These are phyloP conservation scores for Neospora caninum DNA, from an alignment of 169 alveolate species.

Conservation along the genomic window DNA sequence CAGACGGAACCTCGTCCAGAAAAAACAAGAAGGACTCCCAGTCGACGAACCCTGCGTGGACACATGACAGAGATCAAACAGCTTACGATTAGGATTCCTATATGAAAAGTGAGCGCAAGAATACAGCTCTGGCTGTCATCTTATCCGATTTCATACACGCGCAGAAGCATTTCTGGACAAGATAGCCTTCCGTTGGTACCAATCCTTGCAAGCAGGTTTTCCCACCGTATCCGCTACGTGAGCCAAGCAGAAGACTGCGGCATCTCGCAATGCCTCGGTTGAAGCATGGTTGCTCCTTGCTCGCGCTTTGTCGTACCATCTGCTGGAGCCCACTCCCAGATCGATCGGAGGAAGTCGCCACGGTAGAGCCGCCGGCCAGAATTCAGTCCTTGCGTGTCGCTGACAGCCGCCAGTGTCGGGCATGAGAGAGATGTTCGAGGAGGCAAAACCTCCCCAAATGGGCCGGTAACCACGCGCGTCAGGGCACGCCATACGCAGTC, in stretches of 20 bases:
- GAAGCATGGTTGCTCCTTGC: no score
- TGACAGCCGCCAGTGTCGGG: background rate
- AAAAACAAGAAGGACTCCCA: slow-evolving; percentile 51
- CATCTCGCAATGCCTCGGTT: no score
- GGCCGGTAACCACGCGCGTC: background rate
- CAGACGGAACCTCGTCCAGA: slow-evolving; percentile 41
- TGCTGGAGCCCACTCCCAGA: slow-evolving; percentile 62
- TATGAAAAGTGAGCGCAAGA: background rate
- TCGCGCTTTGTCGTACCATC: slow-evolving; percentile 34
- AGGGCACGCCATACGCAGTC: slow-evolving; percentile 43
- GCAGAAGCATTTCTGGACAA: no score
- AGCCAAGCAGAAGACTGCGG: no score
- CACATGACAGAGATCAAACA: background rate
- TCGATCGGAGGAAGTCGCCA: slow-evolving; percentile 52
- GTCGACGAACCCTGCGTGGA: slow-evolving; percentile 53
- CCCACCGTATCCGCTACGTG: no score
- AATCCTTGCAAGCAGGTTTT: background rate
- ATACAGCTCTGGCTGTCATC: no score
- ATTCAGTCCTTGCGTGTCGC: no score
- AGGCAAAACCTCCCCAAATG: slow-evolving; percentile 30
- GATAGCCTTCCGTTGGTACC: no score
- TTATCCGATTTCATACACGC: no score
- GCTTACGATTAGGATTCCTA: background rate
- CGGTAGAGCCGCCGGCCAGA: slow-evolving; percentile 22
- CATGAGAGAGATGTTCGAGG: background rate